Conservation (phyloP, 441 rosid genomes). For the Populus trichocarpa region DNA sequence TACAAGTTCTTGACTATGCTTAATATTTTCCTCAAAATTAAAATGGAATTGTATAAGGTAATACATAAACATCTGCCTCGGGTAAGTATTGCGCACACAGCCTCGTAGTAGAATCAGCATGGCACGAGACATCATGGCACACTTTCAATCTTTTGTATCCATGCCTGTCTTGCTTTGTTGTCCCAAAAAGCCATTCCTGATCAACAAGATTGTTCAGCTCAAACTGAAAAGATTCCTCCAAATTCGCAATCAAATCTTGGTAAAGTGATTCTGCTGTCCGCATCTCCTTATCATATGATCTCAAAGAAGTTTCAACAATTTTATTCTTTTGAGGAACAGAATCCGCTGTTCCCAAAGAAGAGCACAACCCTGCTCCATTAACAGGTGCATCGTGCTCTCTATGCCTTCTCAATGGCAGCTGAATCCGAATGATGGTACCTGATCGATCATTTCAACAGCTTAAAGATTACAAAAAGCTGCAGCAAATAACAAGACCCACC, state of each 20-base stretch:
- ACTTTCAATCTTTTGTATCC: constrained; percentile 17
- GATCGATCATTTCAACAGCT: background rate
- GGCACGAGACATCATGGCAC: background rate
- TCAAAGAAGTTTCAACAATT: background rate
- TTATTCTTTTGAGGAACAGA: background rate
- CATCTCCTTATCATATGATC: background rate
- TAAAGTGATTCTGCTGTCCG: constrained; percentile 16
- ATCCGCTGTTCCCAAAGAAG: constrained; percentile 2
- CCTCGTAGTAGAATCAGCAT: constrained; percentile 14
- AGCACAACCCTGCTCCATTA: background rate
- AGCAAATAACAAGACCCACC: too few relatives aligned
- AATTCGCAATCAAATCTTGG: constrained; percentile 27
- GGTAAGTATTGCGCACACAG: constrained; percentile 39
- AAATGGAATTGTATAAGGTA: constrained; percentile 66
- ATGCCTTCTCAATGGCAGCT: constrained; percentile 34
- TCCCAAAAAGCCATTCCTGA: constrained; percentile 37
- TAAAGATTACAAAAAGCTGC: background rate
- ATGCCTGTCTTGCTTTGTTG: constrained; percentile 17
- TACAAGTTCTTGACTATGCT: background rate
- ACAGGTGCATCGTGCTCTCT: background rate
- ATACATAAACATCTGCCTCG: constrained; percentile 39
- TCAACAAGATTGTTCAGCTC: constrained; percentile 21
- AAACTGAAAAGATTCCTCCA: constrained; percentile 24
- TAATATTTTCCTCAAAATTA: constrained; percentile 14
- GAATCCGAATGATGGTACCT: constrained; percentile 49